phyloP scores from a whole-genome alignment of 371 early-diverging fungal genomes.

The Mortierella sp. region DNA sequence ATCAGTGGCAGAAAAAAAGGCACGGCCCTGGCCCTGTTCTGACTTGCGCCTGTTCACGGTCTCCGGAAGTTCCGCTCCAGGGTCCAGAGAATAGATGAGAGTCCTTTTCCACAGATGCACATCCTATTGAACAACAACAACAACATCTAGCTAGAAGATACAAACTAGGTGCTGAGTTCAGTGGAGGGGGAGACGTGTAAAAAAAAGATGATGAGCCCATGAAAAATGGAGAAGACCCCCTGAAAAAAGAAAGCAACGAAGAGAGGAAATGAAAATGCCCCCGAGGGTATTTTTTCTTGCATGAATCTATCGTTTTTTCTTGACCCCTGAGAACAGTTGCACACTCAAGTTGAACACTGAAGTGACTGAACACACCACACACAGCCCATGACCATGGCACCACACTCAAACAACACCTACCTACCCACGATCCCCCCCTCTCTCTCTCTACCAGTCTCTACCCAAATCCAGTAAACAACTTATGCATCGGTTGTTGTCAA shows the following conservation, averaged over 20 bases:
- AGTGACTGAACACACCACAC: neutral
- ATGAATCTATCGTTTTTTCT: neutral
- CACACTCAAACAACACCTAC: neutral
- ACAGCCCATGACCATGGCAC: neutral
- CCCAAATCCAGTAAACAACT: neutral
- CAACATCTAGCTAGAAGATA: no score
- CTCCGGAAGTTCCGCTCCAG: neutral
- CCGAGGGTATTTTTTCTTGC: constrained; percentile 5
- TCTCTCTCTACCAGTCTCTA: neutral
- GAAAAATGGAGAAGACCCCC: neutral
- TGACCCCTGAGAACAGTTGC: neutral
- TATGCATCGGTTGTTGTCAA: neutral
- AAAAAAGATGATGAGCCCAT: no score
- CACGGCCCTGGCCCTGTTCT: neutral
- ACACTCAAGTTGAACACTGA: no score
- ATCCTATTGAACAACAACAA: neutral
- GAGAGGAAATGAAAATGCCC: neutral
- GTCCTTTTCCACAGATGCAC: no score
- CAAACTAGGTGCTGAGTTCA: no score
- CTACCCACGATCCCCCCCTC: neutral
- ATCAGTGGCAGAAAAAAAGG: neutral
- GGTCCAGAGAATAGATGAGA: neutral
- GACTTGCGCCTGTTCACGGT: neutral
- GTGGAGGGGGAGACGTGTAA: no score
- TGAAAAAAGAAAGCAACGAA: neutral